Evolutionary conservation across 441 rosid genomes (phyloP).

Genomic region (Populus trichocarpa): DNA sequence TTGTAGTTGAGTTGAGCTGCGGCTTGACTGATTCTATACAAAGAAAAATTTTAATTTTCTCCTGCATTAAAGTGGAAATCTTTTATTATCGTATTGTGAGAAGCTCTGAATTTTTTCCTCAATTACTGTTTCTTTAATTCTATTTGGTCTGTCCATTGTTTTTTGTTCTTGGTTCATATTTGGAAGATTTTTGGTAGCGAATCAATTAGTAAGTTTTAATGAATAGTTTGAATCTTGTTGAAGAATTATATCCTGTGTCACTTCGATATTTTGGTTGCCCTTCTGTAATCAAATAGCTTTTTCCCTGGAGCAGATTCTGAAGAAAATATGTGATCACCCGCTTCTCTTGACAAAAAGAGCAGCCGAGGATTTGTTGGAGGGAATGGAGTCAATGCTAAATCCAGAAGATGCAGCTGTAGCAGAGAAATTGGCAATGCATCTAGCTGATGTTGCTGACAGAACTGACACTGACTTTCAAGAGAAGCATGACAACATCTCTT

Average conservation of each 20-base stretch:
- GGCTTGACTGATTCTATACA: background rate
- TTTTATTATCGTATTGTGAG: background rate
- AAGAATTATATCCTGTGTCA: background rate
- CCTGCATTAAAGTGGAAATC: background rate
- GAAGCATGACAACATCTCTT: slow-evolving; percentile 73
- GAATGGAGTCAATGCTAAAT: slow-evolving; percentile 76
- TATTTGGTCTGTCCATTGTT: background rate
- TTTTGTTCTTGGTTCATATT: background rate
- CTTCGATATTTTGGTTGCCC: background rate
- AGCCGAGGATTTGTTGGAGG: slow-evolving; percentile 95
- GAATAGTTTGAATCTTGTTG: background rate
- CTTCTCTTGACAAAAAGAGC: slow-evolving; percentile 96
- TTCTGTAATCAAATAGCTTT: background rate
- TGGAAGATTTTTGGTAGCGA: background rate
- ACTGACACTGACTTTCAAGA: slow-evolving; percentile 55
- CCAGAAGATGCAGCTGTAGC: slow-evolving; percentile 80
- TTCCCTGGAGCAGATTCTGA: slow-evolving; percentile 70
- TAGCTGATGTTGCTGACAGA: slow-evolving; percentile 75
- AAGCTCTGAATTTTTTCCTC: background rate
- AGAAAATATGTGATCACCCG: slow-evolving; percentile 98
- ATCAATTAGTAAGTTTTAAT: background rate
- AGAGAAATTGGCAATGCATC: slow-evolving; percentile 83
- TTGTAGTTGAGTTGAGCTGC: background rate
- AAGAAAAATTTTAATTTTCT: background rate
- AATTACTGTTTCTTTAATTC: background rate